Evolutionary conservation across 305 asterid species (phyloP), one percentile per base, ranked within the genome.

Genomic region (Fraxinus velutina): DNA sequence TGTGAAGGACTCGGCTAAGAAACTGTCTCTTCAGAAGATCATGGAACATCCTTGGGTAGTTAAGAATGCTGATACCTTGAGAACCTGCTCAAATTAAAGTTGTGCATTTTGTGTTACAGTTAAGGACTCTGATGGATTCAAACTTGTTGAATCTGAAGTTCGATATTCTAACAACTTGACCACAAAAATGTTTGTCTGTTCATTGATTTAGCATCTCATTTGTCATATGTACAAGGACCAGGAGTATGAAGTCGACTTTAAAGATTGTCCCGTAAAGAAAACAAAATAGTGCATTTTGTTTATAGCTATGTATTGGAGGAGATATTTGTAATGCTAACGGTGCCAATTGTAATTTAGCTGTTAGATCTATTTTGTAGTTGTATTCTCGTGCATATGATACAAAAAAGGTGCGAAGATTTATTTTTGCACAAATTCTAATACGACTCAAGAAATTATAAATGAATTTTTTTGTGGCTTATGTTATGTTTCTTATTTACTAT

Each of bases 31-130:
- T 73, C 83, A 86, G 50, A 91, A 91, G 92, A 92, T 94, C 79
- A 66, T 89, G 93, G 88, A 88, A 85, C 92, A 92, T 68, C 97
- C 97, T 57, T 95, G 97, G 99, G 89, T 95, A 79, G 82, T 92
- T 71, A 76, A 84, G 90, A 91, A 88, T 88, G 92, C 89, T 22
- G 84, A 90, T 62, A 86, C 91, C 66, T 30, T 2, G 4, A 90
- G 89, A 33, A 80, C 88, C 79, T 89, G 88, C 78, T 83, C 83
- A 73, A 84, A n/a, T n/a, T 50, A 13, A 50, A n/a, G 21, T 50
- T 50, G 8, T 50, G n/a, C 52, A 42, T 75, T 70, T 66, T 42
- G 30, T 1, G 12, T 60, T 21, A 30, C 15, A 19, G 62, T 22
- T 22, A 6, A 19, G 32, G 32, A 19, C 27, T 6, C 6, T 21